These are phyloP conservation scores for Lupinus albus DNA, from an alignment of 306 rosid genomes.

Conservation along the genomic window DNA sequence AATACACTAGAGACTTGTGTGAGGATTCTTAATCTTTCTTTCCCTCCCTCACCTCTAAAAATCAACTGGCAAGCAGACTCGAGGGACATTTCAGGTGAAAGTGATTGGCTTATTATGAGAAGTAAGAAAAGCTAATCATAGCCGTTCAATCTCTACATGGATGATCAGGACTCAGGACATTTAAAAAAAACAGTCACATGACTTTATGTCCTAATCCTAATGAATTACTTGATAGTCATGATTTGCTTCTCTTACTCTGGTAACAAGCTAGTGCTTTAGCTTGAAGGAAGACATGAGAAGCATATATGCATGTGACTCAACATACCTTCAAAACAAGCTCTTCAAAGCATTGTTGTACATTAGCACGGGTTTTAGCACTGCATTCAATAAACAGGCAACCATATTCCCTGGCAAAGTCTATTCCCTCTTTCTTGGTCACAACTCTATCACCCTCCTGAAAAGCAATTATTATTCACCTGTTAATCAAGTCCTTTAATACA, in stretches of 20 bases:
- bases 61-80: background rate
- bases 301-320: conserved; percentile 10
- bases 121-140: background rate
- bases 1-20: too few species aligned
- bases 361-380: conserved; percentile 91
- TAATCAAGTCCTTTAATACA: conserved; percentile 24
- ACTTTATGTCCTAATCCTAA: background rate
- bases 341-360: conserved; percentile 92
- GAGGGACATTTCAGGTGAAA: background rate
- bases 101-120: background rate
- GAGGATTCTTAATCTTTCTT: too few species aligned
- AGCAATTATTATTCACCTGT: conserved; percentile 27
- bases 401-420: conserved; percentile 80
- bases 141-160: background rate
- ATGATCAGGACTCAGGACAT: background rate
- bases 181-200: background rate
- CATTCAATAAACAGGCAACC: conserved; percentile 94
- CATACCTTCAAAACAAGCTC: conserved; percentile 91
- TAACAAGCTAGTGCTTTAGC: conserved; percentile 1
- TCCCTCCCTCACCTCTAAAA: too few species aligned
- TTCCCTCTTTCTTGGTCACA: conserved; percentile 89
- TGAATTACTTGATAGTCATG: conserved; percentile 17
- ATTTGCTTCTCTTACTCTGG: background rate
- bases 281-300: background rate
- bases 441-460: conserved; percentile 83